phyloP scores from a whole-genome alignment of 768 basidiomycete genomes.

The Lactifluus volemus region DNA sequence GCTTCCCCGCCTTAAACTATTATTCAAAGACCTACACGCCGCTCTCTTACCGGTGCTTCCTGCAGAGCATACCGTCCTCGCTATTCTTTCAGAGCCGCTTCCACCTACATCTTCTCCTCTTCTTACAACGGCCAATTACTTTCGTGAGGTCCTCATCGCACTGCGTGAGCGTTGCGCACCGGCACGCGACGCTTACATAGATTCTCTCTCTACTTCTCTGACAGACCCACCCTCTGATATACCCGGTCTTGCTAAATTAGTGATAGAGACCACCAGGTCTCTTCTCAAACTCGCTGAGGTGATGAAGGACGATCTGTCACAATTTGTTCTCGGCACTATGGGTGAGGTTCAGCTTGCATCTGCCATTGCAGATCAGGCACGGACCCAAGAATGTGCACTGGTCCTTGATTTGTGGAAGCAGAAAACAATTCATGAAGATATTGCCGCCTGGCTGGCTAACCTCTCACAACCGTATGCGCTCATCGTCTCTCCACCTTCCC shows the following conservation, averaged over 20 bases:
- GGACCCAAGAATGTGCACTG: slow-evolving; percentile 42
- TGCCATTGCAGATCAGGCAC: slow-evolving; percentile 45
- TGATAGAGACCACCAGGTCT: slow-evolving; percentile 40
- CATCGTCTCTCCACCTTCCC: slow-evolving; percentile 16
- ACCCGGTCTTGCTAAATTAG: slow-evolving; percentile 34
- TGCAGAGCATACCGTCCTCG: slow-evolving; percentile 39
- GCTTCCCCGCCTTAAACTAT: slow-evolving; percentile 45
- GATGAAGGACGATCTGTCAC: slow-evolving; percentile 65
- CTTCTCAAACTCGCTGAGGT: slow-evolving; percentile 45
- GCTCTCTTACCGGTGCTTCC: slow-evolving; percentile 53
- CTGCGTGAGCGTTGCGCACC: slow-evolving; percentile 61
- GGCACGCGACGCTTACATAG: slow-evolving; percentile 46
- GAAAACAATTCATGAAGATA: slow-evolving; percentile 25
- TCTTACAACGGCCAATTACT: slow-evolving; percentile 42
- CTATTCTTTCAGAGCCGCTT: slow-evolving; percentile 46
- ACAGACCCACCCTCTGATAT: slow-evolving; percentile 25
- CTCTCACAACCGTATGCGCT: slow-evolving; percentile 5
- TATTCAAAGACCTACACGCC: slow-evolving; percentile 46
- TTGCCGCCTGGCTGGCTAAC: slow-evolving; percentile 22
- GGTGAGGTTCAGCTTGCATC: slow-evolving; percentile 48
- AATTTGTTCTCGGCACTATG: slow-evolving; percentile 58
- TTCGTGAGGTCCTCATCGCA: slow-evolving; percentile 44
- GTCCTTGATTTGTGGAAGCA: slow-evolving; percentile 44
- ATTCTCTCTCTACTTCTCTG: slow-evolving; percentile 33
- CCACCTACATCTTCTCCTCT: slow-evolving; percentile 64